phyloP scores from a whole-genome alignment of 2,329 filamentous ascomycete genomes.

The Colletotrichum sp. region DNA sequence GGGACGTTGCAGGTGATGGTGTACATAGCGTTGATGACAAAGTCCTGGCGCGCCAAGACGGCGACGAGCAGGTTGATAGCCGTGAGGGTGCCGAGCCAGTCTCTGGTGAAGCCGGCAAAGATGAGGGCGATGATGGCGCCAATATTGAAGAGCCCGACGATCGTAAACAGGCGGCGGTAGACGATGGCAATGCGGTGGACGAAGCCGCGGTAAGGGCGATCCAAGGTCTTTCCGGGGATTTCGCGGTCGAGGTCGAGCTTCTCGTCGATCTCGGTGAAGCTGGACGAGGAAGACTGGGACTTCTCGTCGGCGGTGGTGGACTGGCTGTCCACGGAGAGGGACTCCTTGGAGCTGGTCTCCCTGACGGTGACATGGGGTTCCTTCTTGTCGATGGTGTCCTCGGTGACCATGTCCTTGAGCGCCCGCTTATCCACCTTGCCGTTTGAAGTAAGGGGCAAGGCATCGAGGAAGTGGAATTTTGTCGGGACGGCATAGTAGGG shows the following conservation, averaged over 20 bases:
- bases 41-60: slow-evolving; percentile 58
- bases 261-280: slow-evolving; percentile 16
- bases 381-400: not conserved
- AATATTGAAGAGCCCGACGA: slow-evolving; percentile 56
- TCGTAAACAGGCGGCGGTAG: slow-evolving; percentile 61
- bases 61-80: slow-evolving; percentile 54
- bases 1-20: slow-evolving; percentile 48
- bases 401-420: slow-evolving; percentile 38
- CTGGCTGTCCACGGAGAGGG: not conserved
- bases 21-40: slow-evolving; percentile 57
- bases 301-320: not conserved
- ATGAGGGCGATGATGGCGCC: slow-evolving; percentile 50
- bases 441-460: slow-evolving; percentile 57
- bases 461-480: slow-evolving; percentile 44
- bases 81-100: slow-evolving; percentile 43
- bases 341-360: not conserved
- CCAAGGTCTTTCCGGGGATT: slow-evolving; percentile 45
- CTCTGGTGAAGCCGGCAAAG: slow-evolving; percentile 21
- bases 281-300: not conserved
- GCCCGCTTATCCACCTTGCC: slow-evolving; percentile 62
- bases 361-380: not conserved
- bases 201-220: slow-evolving; percentile 43
- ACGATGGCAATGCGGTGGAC: slow-evolving; percentile 53
- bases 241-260: slow-evolving; percentile 17
- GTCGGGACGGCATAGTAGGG: slow-evolving; percentile 62